Base-by-base conservation (phyloP, 2,329 filamentous ascomycete genomes). In the Monilinia fructicola region DNA sequence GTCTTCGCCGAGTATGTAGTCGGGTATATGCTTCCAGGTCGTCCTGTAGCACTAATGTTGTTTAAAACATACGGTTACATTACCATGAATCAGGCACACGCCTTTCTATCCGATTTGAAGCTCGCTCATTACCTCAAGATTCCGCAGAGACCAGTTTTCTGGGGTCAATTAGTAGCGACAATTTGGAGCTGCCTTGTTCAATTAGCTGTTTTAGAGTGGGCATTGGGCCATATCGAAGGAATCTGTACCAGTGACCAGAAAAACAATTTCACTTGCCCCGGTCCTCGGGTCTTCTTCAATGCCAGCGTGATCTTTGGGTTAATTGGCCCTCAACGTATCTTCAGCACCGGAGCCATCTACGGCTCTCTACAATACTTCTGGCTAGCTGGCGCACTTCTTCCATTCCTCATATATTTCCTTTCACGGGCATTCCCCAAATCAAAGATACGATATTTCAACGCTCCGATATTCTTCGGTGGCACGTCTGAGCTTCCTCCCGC, bases 1-100 rank as follows among this genome's bases (percentile, higher is more conserved):
- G 87, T 92, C 23, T 78, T 91, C 67, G 89, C 88, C n/a, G 88
- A 91, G 74, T 90, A 89, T 72, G 83, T 92, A 68, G 83, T 89
- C 68, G 89, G 89, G 7, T 91, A 91, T 76, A 88, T 91, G 81
- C 84, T 89, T 60, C 89, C 89, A 0, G 89, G 89, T 35, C 83
- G 83, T 3, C 89, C 89, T 1, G 81, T 91, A 68, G 88, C 88
- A 58, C 88, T 91, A 83, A 92, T 92, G 88, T 83, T 91, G 79
- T 91, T 91, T 80, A 91, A 68, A 23, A 67, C 61, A 4, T 69
- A 69, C n/a, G 66, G 67, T 3, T 67, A 69, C 14, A 67, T 67
- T 14, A 67, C 60, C 26, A 62, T 67, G 60, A 67, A 69, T 18
- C 66, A 69, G 44, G 67, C 61, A 42, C 59, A 64, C n/a, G 66